Evolutionary conservation across 2,329 filamentous ascomycete species (phyloP).

Genomic region (Plenodomus biglobosus): DNA sequence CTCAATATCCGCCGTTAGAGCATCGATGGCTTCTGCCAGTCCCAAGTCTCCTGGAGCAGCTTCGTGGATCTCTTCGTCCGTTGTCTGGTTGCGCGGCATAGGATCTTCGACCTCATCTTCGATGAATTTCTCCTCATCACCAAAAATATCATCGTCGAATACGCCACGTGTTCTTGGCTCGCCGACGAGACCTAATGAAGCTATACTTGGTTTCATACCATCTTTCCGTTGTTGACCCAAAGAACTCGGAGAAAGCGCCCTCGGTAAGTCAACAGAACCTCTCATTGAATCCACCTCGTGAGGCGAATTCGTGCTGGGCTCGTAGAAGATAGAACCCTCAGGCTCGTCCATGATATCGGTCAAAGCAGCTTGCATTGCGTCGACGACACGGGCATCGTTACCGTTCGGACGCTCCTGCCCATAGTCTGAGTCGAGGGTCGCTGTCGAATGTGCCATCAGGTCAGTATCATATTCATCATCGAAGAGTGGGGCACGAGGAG

Average conservation of each 20-base stretch:
- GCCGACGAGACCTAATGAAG: conserved; percentile 87
- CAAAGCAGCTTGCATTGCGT: conserved; percentile 89
- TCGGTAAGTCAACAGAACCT: conserved; percentile 62
- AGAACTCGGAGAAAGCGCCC: conserved; percentile 46
- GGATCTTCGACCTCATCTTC: conserved; percentile 83
- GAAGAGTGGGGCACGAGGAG: conserved; percentile 62
- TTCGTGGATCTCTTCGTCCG: conserved; percentile 84
- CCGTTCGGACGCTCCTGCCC: conserved; percentile 47
- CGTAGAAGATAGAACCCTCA: conserved; percentile 67
- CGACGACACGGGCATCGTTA: conserved; percentile 78
- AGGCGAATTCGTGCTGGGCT: conserved; percentile 55
- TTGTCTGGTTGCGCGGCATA: conserved; percentile 60
- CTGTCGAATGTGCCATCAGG: conserved; percentile 71
- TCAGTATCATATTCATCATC: conserved; percentile 80
- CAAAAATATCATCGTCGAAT: conserved; percentile 90
- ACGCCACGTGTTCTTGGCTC: conserved; percentile 85
- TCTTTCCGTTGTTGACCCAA: conserved; percentile 43
- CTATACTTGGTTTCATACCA: conserved; percentile 76
- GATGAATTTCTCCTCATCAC: conserved; percentile 81
- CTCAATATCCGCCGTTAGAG: conserved; percentile 86
- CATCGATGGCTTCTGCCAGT: conserved; percentile 86
- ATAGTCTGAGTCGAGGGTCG: conserved; percentile 73
- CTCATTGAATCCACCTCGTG: conserved; percentile 63
- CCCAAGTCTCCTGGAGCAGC: conserved; percentile 93
- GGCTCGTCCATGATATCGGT: conserved; percentile 88